These are phyloP conservation scores for Yamadazyma dendronema DNA, from an alignment of 1,139 yeast species.

Conservation along the genomic window DNA sequence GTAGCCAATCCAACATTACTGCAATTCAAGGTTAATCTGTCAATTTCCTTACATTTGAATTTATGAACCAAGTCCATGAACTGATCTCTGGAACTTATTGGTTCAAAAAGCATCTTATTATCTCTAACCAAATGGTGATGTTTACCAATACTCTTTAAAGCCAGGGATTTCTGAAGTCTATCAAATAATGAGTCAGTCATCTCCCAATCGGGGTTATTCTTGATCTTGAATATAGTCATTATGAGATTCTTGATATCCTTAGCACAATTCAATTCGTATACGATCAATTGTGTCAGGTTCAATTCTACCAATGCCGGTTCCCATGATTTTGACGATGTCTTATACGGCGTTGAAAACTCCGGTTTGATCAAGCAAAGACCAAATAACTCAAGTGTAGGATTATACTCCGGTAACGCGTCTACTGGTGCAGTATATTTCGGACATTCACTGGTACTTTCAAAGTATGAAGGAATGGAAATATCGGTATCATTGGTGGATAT, in stretches of 20 bases:
- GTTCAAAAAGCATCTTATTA: slow-evolving; percentile 40
- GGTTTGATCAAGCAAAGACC: slow-evolving; percentile 36
- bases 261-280: slow-evolving; percentile 34
- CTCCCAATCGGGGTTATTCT: slow-evolving; percentile 9
- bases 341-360: slow-evolving; percentile 41
- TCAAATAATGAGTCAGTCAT: slow-evolving; percentile 4
- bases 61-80: slow-evolving; percentile 11
- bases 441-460: slow-evolving; percentile 17
- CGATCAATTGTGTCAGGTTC: slow-evolving; percentile 55
- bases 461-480: slow-evolving; percentile 9
- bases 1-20: slow-evolving; percentile 42
- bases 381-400: slow-evolving; percentile 31
- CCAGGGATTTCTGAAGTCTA: slow-evolving; percentile 7
- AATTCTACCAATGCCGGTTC: slow-evolving; percentile 50
- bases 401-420: slow-evolving; percentile 33
- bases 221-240: slow-evolving; percentile 24
- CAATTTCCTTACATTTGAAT: slow-evolving; percentile 25
- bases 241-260: slow-evolving; percentile 26
- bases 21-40: slow-evolving; percentile 32
- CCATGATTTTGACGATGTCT: slow-evolving; percentile 37
- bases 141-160: slow-evolving; percentile 17
- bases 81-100: slow-evolving; percentile 16
- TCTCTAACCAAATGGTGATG: slow-evolving; percentile 24
- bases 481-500: slow-evolving; percentile 3
- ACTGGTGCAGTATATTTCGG: slow-evolving; percentile 16